phyloP scores from a whole-genome alignment of 1,139 yeast genomes.

The Protomyces inundatus region DNA sequence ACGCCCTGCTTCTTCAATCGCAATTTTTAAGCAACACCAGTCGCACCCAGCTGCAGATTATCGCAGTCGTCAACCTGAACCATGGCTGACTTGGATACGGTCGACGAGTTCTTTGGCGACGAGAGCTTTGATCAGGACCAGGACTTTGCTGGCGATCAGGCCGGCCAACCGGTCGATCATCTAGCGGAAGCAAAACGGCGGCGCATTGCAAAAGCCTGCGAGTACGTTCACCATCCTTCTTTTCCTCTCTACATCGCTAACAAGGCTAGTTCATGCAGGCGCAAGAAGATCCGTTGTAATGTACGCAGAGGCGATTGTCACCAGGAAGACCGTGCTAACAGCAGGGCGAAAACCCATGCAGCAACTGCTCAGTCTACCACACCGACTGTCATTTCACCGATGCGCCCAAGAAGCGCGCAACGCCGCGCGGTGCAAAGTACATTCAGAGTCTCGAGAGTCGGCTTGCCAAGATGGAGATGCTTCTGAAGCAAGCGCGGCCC shows the following conservation, averaged over 20 bases:
- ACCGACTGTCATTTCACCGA: conserved; percentile 37
- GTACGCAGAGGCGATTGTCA: conserved; percentile 50
- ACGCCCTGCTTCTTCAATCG: no score
- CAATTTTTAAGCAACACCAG: no score
- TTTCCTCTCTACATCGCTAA: not conserved
- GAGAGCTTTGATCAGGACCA: no score
- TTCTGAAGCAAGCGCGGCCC: conserved; percentile 35
- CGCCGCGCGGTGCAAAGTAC: conserved; percentile 32
- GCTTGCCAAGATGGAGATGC: conserved; percentile 38
- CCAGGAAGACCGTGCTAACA: conserved; percentile 56
- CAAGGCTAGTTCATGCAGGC: conserved; percentile 48
- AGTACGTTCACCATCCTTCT: conserved; percentile 32
- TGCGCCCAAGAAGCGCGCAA: conserved; percentile 37
- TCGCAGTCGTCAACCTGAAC: no score
- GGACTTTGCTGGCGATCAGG: no score
- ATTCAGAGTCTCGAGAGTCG: conserved; percentile 37
- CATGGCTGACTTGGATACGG: no score
- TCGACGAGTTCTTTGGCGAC: no score
- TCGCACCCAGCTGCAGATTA: no score
- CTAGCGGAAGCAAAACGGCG: conserved; percentile 35
- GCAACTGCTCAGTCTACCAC: conserved; percentile 24
- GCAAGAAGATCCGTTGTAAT: conserved; percentile 66
- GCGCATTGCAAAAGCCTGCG: conserved; percentile 49
- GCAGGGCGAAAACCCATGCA: conserved; percentile 36
- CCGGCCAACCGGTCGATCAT: not conserved